Evolutionary conservation across 2,329 filamentous ascomycete species (phyloP).

Genomic region (Fusarium tuaranense): DNA sequence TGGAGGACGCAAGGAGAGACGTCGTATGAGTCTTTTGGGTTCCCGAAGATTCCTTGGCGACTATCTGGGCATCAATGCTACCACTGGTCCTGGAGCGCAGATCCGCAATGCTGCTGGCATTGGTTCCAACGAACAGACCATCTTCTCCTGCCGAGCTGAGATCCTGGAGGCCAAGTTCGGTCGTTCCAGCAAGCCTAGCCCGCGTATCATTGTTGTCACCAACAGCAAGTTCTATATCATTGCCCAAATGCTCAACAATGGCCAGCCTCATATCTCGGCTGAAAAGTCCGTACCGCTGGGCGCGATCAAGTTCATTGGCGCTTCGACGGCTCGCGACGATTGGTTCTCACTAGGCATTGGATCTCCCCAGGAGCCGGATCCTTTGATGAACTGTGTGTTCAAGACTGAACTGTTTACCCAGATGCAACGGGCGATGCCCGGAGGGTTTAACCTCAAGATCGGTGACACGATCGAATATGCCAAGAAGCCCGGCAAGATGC

Average conservation of each 20-base stretch:
- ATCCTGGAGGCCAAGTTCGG: constrained; percentile 94
- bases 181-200: constrained; percentile 92
- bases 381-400: constrained; percentile 91
- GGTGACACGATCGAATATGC: constrained; percentile 91
- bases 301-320: constrained; percentile 87
- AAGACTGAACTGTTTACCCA: constrained; percentile 99
- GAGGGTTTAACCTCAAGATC: constrained; percentile 85
- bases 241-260: constrained; percentile 84
- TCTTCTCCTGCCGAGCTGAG: constrained; percentile 94
- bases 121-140: constrained; percentile 75
- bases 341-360: constrained; percentile 95
- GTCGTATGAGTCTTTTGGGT: constrained; percentile 90
- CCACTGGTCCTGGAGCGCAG: constrained; percentile 81
- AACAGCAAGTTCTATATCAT: constrained; percentile 90
- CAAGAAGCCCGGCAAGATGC: constrained; percentile 96
- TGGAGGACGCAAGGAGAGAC: constrained; percentile 87
- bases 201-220: constrained; percentile 86
- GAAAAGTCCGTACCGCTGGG: constrained; percentile 87
- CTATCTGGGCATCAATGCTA: constrained; percentile 89
- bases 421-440: constrained; percentile 82
- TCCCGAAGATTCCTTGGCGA: constrained; percentile 94
- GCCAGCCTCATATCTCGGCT: constrained; percentile 82
- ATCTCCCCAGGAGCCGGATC: constrained; percentile 92
- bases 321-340: constrained; percentile 87
- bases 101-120: constrained; percentile 82